Evolutionary conservation across 192 early-diverging fungal genomes (phyloP).

Genomic region (Rhizophagus prolifer): DNA sequence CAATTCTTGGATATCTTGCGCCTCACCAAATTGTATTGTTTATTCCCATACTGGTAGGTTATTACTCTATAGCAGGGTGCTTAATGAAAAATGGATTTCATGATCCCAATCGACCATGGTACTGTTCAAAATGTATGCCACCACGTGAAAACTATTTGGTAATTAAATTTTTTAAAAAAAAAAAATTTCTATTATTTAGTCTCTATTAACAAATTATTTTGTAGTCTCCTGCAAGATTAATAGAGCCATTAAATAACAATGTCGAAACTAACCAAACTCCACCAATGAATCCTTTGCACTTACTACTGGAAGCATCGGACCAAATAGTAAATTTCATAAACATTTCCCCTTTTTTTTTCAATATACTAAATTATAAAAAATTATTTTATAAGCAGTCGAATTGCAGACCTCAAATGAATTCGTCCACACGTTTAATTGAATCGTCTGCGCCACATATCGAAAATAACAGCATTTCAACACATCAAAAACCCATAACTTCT

Average conservation of each 20-base stretch:
- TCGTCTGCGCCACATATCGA: not conserved
- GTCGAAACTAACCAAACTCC: not conserved
- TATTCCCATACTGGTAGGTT: conserved; percentile 7
- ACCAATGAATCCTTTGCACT: conserved; percentile 24
- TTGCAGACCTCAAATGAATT: not conserved
- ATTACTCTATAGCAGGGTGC: not conserved
- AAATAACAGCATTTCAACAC: not conserved
- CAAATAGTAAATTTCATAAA: conserved; percentile 8
- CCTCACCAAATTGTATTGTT: not conserved
- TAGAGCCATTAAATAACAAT: not conserved
- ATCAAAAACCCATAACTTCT: not conserved
- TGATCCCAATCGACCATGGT: not conserved
- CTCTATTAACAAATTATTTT: not conserved
- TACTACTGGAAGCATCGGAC: conserved; percentile 23
- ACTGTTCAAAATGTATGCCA: conserved; percentile 1
- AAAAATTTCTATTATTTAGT: not conserved
- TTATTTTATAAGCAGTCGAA: conserved; percentile 3
- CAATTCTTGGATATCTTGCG: not conserved
- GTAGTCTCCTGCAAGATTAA: not conserved
- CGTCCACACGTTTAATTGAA: not conserved
- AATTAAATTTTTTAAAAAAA: not conserved
- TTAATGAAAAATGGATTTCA: conserved; percentile 10
- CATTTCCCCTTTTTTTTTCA: not conserved
- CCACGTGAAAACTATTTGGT: not conserved
- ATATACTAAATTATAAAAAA: not conserved